Evolutionary conservation across 1,139 yeast species (phyloP).

Genomic region (Hyphopichia fennica): DNA sequence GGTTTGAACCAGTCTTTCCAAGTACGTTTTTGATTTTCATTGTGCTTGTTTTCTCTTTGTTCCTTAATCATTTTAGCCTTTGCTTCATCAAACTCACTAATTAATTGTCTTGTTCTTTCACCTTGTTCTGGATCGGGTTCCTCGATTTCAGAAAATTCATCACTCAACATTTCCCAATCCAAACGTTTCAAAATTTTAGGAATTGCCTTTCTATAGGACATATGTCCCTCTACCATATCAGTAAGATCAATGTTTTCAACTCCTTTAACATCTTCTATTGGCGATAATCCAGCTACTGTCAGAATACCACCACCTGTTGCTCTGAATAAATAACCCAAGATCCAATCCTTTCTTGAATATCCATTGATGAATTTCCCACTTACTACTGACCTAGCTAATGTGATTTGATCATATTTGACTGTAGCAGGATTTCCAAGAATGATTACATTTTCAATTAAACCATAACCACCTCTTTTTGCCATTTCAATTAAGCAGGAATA

Average conservation of each 20-base stretch:
- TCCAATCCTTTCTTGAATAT: constrained; percentile 92
- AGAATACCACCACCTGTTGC: constrained; percentile 95
- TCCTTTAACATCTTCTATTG: constrained; percentile 61
- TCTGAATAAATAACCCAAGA: constrained; percentile 88
- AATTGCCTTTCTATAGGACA: constrained; percentile 93
- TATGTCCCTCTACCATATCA: constrained; percentile 86
- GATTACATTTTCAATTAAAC: constrained; percentile 85
- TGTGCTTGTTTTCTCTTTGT: constrained; percentile 24
- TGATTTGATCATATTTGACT: constrained; percentile 73
- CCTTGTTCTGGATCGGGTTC: constrained; percentile 92
- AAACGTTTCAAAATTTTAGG: constrained; percentile 70
- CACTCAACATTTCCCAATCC: constrained; percentile 83
- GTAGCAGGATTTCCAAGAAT: constrained; percentile 90
- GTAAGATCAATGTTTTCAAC: constrained; percentile 88
- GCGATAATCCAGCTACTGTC: constrained; percentile 85
- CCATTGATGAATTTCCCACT: constrained; percentile 92
- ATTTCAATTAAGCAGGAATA: constrained; percentile 87
- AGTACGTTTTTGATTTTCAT: constrained; percentile 32
- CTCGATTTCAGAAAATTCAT: constrained; percentile 92
- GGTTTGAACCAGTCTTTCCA: constrained; percentile 75
- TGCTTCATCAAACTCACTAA: constrained; percentile 84
- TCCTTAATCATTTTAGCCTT: constrained; percentile 56
- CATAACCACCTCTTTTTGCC: constrained; percentile 83
- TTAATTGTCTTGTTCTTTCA: constrained; percentile 76
- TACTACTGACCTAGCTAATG: constrained; percentile 80